phyloP scores from a whole-genome alignment of 208 protist genomes.

The Acanthamoeba comandoni region DNA sequence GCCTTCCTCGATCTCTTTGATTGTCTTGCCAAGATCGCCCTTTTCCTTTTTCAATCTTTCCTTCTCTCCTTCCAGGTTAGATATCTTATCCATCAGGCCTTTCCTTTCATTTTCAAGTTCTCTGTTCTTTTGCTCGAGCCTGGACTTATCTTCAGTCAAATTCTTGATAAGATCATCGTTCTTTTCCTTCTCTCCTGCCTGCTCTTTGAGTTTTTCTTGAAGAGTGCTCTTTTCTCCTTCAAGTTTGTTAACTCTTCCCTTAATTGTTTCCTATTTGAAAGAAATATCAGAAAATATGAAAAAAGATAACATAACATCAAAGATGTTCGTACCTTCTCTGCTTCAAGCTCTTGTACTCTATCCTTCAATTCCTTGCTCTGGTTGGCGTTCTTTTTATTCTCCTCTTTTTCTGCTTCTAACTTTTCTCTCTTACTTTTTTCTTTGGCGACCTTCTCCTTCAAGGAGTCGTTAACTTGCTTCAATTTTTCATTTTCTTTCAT shows the following conservation, averaged over 20 bases:
- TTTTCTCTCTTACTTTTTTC: background rate
- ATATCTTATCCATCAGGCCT: background rate
- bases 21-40: background rate
- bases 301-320: no score
- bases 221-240: background rate
- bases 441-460: background rate
- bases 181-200: no score
- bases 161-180: background rate
- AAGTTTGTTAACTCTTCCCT: background rate
- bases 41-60: conserved; percentile 55
- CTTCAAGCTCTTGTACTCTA: no score
- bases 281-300: background rate
- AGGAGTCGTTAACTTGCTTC: no score
- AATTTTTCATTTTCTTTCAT: no score
- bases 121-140: conserved; percentile 37
- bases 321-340: background rate
- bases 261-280: background rate
- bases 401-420: conserved; percentile 9
- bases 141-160: conserved; percentile 43
- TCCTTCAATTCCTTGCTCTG: background rate
- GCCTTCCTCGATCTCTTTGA: conserved; percentile 31
- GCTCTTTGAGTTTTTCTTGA: no score
- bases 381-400: background rate
- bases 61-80: conserved; percentile 41
- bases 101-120: conserved; percentile 3